Percentiles rank a stretch among this genome's conserved stretches.
These are phyloP conservation scores for Pestalotiopsis sp. DNA, from an alignment of 2,329 filamentous ascomycete genomes.

Conservation along the genomic window DNA sequence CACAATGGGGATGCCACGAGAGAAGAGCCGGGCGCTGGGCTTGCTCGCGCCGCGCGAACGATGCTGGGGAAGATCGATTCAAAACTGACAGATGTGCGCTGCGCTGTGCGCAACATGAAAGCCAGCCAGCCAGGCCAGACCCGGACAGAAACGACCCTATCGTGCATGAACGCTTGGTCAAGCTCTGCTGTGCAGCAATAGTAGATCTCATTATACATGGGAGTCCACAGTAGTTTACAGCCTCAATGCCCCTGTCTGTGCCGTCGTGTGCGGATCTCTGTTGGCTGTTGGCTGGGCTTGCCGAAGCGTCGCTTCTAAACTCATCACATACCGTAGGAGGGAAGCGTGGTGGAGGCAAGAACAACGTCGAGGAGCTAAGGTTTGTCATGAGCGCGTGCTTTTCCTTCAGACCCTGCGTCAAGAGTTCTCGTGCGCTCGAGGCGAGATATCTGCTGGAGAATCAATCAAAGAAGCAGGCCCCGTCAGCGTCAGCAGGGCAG, in stretches of 20 bases:
- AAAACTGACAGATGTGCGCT: slow-evolving; percentile 10
- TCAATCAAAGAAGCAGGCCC: not conserved
- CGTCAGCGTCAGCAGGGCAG: not conserved
- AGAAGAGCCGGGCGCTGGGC: not conserved
- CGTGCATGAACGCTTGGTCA: slow-evolving; percentile 21
- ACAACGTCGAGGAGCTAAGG: not conserved
- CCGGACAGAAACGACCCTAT: slow-evolving; percentile 7
- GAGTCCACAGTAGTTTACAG: slow-evolving; percentile 15
- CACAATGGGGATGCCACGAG: not conserved
- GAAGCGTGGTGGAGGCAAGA: not conserved
- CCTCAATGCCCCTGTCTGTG: slow-evolving; percentile 3
- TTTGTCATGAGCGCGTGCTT: not conserved
- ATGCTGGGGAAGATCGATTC: slow-evolving; percentile 11
- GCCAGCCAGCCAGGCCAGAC: not conserved
- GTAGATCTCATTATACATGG: slow-evolving; percentile 14
- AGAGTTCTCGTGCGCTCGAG: not conserved
- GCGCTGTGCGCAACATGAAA: not conserved
- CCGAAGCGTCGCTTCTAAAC: not conserved
- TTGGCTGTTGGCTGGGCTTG: not conserved
- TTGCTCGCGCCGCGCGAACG: not conserved
- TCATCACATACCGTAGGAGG: not conserved
- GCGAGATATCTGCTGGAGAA: not conserved
- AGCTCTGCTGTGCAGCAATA: slow-evolving; percentile 12
- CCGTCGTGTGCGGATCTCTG: not conserved
- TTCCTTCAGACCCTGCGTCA: not conserved